Conservation (phyloP, 2,329 filamentous ascomycete species). For the Cytospora paraplurivora region DNA sequence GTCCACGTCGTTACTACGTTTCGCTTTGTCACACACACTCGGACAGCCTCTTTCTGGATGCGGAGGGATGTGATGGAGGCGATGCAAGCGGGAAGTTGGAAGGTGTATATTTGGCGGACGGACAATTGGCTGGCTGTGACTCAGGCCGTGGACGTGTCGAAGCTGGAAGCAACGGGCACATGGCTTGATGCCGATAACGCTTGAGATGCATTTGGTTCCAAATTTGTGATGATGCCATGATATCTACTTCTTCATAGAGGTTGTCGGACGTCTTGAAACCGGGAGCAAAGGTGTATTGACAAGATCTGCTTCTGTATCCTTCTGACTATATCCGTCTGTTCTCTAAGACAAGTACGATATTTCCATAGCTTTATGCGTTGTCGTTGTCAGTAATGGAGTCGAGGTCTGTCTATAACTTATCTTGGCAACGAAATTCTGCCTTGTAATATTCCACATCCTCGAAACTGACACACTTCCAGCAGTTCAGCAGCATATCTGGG, state of each 20-base stretch:
- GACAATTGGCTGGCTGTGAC: not conserved
- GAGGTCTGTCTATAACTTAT: not conserved
- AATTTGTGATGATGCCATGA: too few species aligned
- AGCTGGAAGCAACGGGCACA: not conserved
- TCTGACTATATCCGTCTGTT: too few species aligned
- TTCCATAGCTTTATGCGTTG: too few species aligned
- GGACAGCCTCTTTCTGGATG: conserved; percentile 28
- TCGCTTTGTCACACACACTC: conserved; percentile 20
- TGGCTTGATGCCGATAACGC: not conserved
- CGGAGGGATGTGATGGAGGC: conserved; percentile 13
- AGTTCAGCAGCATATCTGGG: conserved; percentile 1
- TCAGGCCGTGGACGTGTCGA: not conserved
- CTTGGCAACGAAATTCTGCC: conserved; percentile 1
- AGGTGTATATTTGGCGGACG: conserved; percentile 4
- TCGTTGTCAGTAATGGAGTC: not conserved
- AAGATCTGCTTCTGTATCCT: too few species aligned
- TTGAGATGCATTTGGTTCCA: not conserved
- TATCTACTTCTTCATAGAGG: too few species aligned
- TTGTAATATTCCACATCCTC: not conserved
- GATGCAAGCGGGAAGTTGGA: not conserved
- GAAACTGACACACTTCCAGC: conserved; percentile 17
- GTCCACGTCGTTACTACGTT: conserved; percentile 26
- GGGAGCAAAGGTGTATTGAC: too few species aligned
- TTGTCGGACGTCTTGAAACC: too few species aligned
- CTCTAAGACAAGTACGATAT: too few species aligned